A percentile compares a stretch with the other conserved stretches of the same genome.
Evolutionary conservation across 352 stramenopile genomes (phyloP).

Genomic region (Phytopythium boreale): DNA sequence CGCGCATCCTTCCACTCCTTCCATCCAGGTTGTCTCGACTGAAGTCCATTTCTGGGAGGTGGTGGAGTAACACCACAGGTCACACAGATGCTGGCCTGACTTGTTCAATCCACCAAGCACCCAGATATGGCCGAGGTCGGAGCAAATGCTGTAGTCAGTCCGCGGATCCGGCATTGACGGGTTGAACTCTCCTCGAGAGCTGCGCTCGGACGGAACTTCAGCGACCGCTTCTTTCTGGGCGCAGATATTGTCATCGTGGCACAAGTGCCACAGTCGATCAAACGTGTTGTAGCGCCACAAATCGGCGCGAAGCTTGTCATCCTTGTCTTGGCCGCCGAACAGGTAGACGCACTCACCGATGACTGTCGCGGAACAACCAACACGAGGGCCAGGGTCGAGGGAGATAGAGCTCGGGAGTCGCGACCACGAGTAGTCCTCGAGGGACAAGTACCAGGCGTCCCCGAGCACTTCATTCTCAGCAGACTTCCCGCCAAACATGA

Average conservation of each 20-base stretch:
- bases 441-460: slow-evolving; percentile 79
- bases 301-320: slow-evolving; percentile 73
- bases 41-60: slow-evolving; percentile 60
- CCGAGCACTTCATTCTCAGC: slow-evolving; percentile 68
- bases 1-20: slow-evolving; percentile 37
- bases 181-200: slow-evolving; percentile 39
- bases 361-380: slow-evolving; percentile 61
- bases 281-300: slow-evolving; percentile 88
- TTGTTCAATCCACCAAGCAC: slow-evolving; percentile 60
- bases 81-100: slow-evolving; percentile 43
- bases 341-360: slow-evolving; percentile 85
- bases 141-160: slow-evolving; percentile 63
- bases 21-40: slow-evolving; percentile 51
- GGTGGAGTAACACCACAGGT: slow-evolving; percentile 81
- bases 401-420: slow-evolving; percentile 68
- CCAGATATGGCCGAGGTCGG: slow-evolving; percentile 83
- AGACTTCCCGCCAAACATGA: slow-evolving; percentile 81
- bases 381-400: slow-evolving; percentile 66
- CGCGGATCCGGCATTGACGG: slow-evolving; percentile 47
- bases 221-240: slow-evolving; percentile 17
- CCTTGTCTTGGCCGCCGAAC: slow-evolving; percentile 78
- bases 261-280: slow-evolving; percentile 84
- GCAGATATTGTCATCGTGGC: slow-evolving; percentile 75
- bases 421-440: slow-evolving; percentile 83
- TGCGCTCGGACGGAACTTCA: slow-evolving; percentile 5